Base-by-base conservation (phyloP, 164 flowering plant species). In the Akebia trifoliata region DNA sequence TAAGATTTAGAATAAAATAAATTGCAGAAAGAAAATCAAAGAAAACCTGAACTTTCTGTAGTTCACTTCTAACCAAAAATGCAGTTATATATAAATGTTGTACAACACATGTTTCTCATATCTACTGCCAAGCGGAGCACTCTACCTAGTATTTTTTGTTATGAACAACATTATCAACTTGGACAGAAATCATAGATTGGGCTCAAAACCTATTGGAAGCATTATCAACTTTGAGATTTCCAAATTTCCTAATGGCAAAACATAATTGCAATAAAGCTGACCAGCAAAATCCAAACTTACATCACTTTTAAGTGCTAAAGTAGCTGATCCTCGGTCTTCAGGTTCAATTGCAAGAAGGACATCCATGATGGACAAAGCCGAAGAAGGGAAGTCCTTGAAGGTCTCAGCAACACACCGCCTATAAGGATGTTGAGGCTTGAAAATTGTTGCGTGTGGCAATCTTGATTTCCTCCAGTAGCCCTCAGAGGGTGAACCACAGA, bases 401-500 rank as follows among this genome's bases (percentile, higher is more conserved):
- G 74, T 73, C 45, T 85, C 90, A 1, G 70, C 56, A 47, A 88
- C 55, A 69, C 84, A 69, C 21, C 85, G 60, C 57, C 61, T 70
- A 59, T 88, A 88, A 30, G 84, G 86, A 4, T 74, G 83, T 35
- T n/a, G n/a, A n/a, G n/a, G n/a, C n/a, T n/a, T n/a, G n/a, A n/a
- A n/a, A n/a, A n/a, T n/a, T n/a, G n/a, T n/a, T n/a, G n/a, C n/a
- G n/a, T n/a, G n/a, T n/a, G n/a, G n/a, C n/a, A n/a, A n/a, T n/a
- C n/a, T n/a, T 67, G 74, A 50, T 53, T 68, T 81, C 49, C 57
- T 79, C 93, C 93, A 88, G 50, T 78, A 86, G n/a, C 82, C 87
- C 15, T 88, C 92, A 1, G 87, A 69, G 21, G 95, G 95, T 2
- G 95, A 85, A 31, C 95, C n/a, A n/a, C n/a, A n/a, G n/a, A n/a